phyloP scores from a whole-genome alignment of 2,329 filamentous ascomycete species.

The Calonectria leucothoes region DNA sequence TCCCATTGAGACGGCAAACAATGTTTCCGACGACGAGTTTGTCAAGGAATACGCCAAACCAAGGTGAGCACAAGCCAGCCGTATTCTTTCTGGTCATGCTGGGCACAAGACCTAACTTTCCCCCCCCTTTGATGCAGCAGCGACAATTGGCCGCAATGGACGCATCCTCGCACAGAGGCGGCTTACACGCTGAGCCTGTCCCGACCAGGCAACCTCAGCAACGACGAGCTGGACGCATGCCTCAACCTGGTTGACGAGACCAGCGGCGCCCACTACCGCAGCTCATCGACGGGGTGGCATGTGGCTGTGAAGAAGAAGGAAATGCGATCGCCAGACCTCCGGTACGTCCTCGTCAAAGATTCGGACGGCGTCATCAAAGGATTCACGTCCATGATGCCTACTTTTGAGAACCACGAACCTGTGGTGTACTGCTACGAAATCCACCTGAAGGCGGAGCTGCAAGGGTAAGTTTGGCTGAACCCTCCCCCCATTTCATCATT shows the following conservation, averaged over 20 bases:
- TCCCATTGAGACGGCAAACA: conserved; percentile 62
- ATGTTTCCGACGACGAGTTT: conserved; percentile 60
- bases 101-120: neutral
- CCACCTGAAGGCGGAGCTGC: conserved; percentile 69
- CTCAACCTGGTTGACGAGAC: conserved; percentile 71
- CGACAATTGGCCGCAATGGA: conserved; percentile 57
- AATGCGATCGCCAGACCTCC: conserved; percentile 75
- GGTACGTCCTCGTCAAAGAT: conserved; percentile 72
- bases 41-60: conserved; percentile 59
- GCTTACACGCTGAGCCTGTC: conserved; percentile 59
- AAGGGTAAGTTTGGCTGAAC: conserved; percentile 56
- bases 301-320: conserved; percentile 70
- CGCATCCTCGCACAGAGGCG: conserved; percentile 57
- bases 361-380: conserved; percentile 52
- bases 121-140: conserved; percentile 17
- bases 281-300: conserved; percentile 73
- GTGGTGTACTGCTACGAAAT: conserved; percentile 86
- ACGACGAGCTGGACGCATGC: conserved; percentile 63
- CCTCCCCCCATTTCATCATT: conserved; percentile 2
- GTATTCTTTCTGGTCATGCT: neutral
- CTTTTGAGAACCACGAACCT: conserved; percentile 71
- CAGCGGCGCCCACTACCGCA: conserved; percentile 72
- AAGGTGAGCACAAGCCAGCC: conserved; percentile 52
- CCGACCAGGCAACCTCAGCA: conserved; percentile 51
- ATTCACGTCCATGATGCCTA: conserved; percentile 79